A percentile compares a stretch with the other conserved stretches of the same genome.
Conservation (phyloP, 2,329 filamentous ascomycete genomes). For the Fusarium keratoplasticum region DNA sequence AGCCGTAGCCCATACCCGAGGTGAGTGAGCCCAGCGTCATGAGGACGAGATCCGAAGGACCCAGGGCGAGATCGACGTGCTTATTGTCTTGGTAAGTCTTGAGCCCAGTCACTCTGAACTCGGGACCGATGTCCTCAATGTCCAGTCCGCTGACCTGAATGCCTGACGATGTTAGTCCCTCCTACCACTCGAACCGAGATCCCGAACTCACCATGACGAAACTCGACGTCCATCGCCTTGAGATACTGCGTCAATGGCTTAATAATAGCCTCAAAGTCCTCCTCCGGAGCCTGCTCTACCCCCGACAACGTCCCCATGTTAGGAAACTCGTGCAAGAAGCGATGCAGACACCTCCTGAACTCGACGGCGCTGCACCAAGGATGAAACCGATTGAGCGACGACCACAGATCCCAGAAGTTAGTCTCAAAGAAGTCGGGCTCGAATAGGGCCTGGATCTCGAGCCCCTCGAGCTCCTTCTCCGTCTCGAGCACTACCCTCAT, state of each 20-base stretch:
- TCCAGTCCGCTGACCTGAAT: slow-evolving; percentile 43
- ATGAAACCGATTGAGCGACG: slow-evolving; percentile 43
- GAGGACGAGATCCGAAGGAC: slow-evolving; percentile 29
- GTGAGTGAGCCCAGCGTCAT: slow-evolving; percentile 42
- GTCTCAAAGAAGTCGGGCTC: slow-evolving; percentile 44
- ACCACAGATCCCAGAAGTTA: slow-evolving; percentile 45
- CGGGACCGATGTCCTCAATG: slow-evolving; percentile 32
- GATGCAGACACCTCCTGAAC: slow-evolving; percentile 42
- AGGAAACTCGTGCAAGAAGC: slow-evolving; percentile 44
- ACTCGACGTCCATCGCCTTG: slow-evolving; percentile 44
- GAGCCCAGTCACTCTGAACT: slow-evolving; percentile 34
- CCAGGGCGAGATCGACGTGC: slow-evolving; percentile 23
- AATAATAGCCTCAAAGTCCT: slow-evolving; percentile 44
- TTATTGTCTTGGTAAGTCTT: slow-evolving; percentile 36
- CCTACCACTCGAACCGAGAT: neutral
- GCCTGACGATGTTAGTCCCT: slow-evolving; percentile 29
- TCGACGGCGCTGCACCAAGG: slow-evolving; percentile 46
- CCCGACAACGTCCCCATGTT: slow-evolving; percentile 43
- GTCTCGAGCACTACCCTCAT: slow-evolving; percentile 45
- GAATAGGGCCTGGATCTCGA: slow-evolving; percentile 44
- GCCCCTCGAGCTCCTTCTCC: slow-evolving; percentile 40
- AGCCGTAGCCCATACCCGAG: slow-evolving; percentile 43
- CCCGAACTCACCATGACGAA: slow-evolving; percentile 37
- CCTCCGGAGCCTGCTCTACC: slow-evolving; percentile 42
- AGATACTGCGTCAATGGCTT: slow-evolving; percentile 42